Conservation (phyloP, 2,329 filamentous ascomycete genomes). For the Pseudocercospora vitis region DNA sequence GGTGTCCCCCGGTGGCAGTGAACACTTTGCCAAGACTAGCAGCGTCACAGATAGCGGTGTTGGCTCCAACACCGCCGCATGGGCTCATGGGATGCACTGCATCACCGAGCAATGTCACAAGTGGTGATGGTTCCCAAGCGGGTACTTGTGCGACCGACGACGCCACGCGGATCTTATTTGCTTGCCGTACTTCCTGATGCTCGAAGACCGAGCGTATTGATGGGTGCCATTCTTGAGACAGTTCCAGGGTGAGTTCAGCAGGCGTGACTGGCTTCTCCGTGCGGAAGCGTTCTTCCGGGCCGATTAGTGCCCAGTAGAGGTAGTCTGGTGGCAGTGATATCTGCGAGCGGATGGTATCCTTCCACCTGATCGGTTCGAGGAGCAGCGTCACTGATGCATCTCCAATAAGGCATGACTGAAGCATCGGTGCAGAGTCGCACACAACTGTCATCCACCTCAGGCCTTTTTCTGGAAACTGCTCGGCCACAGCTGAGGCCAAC, state of each 20-base stretch:
- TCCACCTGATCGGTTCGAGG: constrained; percentile 26
- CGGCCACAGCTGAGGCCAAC: constrained; percentile 23
- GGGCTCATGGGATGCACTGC: constrained; percentile 51
- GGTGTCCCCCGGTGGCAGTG: constrained; percentile 33
- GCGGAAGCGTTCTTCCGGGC: constrained; percentile 25
- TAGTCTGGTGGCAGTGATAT: constrained; percentile 24
- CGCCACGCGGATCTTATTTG: constrained; percentile 38
- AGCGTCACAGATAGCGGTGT: constrained; percentile 47
- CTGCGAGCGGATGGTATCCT: constrained; percentile 17
- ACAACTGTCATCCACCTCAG: constrained; percentile 26
- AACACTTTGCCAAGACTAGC: constrained; percentile 44
- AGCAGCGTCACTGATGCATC: constrained; percentile 27
- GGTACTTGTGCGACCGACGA: constrained; percentile 38
- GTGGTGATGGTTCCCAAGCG: constrained; percentile 35
- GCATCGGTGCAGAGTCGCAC: constrained; percentile 22
- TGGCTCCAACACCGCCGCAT: constrained; percentile 48
- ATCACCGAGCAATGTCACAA: constrained; percentile 48
- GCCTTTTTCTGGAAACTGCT: constrained; percentile 22
- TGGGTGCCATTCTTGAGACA: constrained; percentile 28
- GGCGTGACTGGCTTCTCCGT: constrained; percentile 14
- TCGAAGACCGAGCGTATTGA: constrained; percentile 25
- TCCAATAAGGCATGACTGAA: constrained; percentile 28
- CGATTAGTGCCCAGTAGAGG: constrained; percentile 30
- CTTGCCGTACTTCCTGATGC: constrained; percentile 29
- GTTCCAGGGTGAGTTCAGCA: constrained; percentile 20